Evolutionary conservation across 495 filamentous ascomycete genomes (phyloP), one percentile per base, ranked within the genome.

Genomic region (Pyrenula aspistea): DNA sequence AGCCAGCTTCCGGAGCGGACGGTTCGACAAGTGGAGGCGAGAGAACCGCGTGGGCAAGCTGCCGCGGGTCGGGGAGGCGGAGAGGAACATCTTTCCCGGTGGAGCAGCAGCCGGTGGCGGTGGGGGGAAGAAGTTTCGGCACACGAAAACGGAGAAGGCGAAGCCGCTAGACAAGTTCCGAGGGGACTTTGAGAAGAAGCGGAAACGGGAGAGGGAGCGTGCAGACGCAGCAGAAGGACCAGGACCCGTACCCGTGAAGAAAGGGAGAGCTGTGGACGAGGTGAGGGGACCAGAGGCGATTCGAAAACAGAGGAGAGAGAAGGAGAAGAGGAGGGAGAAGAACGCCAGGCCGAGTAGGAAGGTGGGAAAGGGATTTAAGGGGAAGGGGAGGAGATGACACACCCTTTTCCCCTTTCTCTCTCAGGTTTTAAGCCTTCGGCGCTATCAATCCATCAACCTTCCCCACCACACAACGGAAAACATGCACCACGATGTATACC

Each of bases 101-200:
- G 65, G 67, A 12, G 55, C 66, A 2, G 67, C 63, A 12, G 63
- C 60, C n/a, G 64, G 62, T 1, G 49, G 62, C 58, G 10, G 57
- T 62, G 53, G 73, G 61, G 53, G 80, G 59, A 71, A 76, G 52
- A 65, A 80, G 57, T 95, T 83, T 75, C 86, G 81, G 72, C 93
- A 98, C 73, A 87, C 83, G 68, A 74, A 80, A 63, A 84, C 93
- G 66, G 82, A 81, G 73, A 89, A 91, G 57, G 91, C 94, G 57
- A 96, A 96, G 76, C 83, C 85, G 57, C 88, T 93, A 8, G 93
- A 98, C 74, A 91, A 87, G 68, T 88, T 80, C 63, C 76, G 93
- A 49, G 86, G 88, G 66, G 91, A 98, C 68, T 98, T 85, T 66
- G 79, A 95, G 62, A 82, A 82, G 69, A 83, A 84, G 77, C 96